Evolutionary conservation across 2,329 filamentous ascomycete species (phyloP).

Genomic region (Colletotrichum endophyticum): DNA sequence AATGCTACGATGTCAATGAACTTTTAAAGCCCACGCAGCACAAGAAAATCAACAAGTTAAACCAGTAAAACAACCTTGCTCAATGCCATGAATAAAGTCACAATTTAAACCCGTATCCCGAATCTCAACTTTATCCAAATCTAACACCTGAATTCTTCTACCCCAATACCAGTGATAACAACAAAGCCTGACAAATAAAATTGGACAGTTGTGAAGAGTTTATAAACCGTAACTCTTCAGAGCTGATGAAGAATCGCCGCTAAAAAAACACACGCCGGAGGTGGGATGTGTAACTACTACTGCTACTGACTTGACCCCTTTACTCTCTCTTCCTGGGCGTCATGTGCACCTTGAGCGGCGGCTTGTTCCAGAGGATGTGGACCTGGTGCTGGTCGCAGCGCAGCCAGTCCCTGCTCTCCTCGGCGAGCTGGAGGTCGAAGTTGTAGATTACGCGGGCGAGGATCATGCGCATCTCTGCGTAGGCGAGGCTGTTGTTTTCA

Average conservation of each 20-base stretch:
- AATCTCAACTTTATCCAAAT: background rate
- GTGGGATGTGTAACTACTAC: background rate
- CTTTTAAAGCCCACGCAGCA: no score
- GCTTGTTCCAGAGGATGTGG: slow-evolving; percentile 4
- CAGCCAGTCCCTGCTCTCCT: background rate
- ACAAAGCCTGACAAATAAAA: background rate
- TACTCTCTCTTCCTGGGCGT: background rate
- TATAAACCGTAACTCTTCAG: background rate
- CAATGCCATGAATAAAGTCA: background rate
- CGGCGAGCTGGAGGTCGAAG: slow-evolving; percentile 4
- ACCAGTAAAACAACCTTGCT: background rate
- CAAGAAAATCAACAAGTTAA: no score
- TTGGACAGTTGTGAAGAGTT: background rate
- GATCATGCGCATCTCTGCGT: slow-evolving; percentile 16
- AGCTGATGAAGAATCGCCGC: background rate
- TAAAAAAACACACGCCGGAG: no score
- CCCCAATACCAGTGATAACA: background rate
- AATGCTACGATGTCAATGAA: no score
- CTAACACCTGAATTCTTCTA: background rate
- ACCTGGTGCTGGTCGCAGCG: background rate
- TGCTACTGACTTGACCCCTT: background rate
- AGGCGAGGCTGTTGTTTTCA: slow-evolving; percentile 2
- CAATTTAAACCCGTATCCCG: background rate
- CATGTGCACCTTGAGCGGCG: slow-evolving; percentile 10
- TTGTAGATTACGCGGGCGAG: slow-evolving; percentile 5